These are phyloP conservation scores for Angomonas ambiguus DNA, from an alignment of 208 protist species.

Conservation along the genomic window DNA sequence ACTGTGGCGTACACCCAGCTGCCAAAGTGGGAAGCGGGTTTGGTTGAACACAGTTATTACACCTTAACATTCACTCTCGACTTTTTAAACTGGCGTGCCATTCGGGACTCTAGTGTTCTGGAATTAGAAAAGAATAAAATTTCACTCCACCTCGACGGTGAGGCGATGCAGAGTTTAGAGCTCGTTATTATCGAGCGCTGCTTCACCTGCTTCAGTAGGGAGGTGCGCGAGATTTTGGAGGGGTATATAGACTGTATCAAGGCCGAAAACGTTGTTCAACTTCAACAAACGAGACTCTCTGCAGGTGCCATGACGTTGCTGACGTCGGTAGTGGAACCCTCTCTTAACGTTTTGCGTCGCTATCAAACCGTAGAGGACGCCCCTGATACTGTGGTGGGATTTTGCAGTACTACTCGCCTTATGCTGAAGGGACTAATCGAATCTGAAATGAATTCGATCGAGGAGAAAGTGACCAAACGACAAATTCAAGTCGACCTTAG, in stretches of 20 bases:
- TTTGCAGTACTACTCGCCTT: background rate
- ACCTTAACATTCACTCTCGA: conserved; percentile 6
- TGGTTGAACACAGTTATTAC: conserved; percentile 13
- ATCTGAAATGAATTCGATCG: background rate
- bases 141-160: background rate
- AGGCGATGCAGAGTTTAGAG: background rate
- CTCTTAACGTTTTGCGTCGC: conserved; percentile 31
- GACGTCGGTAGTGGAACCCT: conserved; percentile 32
- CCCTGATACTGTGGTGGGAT: background rate
- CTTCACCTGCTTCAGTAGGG: background rate
- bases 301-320: conserved; percentile 18
- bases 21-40: conserved; percentile 7
- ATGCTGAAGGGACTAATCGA: background rate
- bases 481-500: background rate
- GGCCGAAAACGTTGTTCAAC: background rate
- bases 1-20: conserved; percentile 2
- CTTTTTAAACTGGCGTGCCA: conserved; percentile 5
- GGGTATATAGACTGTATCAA: background rate
- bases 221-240: background rate
- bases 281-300: conserved; percentile 9
- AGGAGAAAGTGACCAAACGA: background rate
- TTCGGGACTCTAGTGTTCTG: background rate
- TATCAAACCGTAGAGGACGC: background rate
- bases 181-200: background rate
- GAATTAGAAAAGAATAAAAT: background rate